phyloP scores from a whole-genome alignment of 768 basidiomycete genomes.

The Collybia sordida region DNA sequence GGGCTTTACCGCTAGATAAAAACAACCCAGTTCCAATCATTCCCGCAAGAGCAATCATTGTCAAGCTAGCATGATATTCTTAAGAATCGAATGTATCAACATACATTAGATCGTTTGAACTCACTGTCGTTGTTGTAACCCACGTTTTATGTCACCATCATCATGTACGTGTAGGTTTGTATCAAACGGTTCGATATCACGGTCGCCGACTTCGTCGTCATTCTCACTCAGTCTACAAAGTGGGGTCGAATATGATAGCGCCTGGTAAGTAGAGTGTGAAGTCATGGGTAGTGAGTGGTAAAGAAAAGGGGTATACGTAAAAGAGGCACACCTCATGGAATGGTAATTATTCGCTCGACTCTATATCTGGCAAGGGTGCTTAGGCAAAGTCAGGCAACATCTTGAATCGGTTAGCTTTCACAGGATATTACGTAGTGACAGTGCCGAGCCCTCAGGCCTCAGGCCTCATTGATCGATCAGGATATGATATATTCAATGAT shows the following conservation, averaged over 20 bases:
- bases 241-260: neutral
- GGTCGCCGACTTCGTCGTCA: neutral
- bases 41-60: conserved; percentile 30
- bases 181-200: conserved; percentile 19
- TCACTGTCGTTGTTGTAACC: conserved; percentile 29
- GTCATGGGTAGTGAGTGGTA: no score
- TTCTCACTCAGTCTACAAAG: neutral
- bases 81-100: neutral
- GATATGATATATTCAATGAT: no score
- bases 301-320: no score
- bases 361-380: no score
- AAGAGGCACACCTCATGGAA: no score
- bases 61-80: conserved; percentile 18
- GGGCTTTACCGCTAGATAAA: conserved; percentile 48
- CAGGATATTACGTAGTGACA: no score
- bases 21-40: conserved; percentile 58
- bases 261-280: no score
- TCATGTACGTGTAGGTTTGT: conserved; percentile 2
- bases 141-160: conserved; percentile 20
- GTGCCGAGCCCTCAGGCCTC: no score
- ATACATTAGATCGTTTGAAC: conserved; percentile 6
- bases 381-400: no score
- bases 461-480: no score
- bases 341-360: no score
- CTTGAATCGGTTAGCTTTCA: no score